Evolutionary conservation across 1,284 basidiomycete genomes (phyloP).

Genomic region (Xerocomus alliaceus): DNA sequence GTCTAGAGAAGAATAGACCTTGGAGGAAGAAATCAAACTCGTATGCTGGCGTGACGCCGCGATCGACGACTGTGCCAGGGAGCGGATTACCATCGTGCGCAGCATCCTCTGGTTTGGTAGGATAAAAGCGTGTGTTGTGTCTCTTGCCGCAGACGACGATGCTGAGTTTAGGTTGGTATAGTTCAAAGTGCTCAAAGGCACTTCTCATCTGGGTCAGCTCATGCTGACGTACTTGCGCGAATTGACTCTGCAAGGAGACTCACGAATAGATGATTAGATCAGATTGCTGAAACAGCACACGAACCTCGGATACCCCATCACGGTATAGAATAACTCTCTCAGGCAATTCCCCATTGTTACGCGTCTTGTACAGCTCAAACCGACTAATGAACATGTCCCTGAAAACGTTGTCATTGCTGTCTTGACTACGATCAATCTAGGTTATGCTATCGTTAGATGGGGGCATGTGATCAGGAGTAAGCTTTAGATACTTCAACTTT

Average conservation of each 20-base stretch:
- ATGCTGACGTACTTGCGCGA: constrained; percentile 58
- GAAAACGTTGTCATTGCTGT: constrained; percentile 46
- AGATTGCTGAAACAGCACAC: constrained; percentile 10
- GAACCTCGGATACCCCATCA: constrained; percentile 79
- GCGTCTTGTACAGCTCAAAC: constrained; percentile 60
- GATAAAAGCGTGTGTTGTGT: constrained; percentile 74
- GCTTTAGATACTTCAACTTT: constrained; percentile 65
- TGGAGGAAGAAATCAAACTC: constrained; percentile 80
- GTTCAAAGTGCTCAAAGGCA: constrained; percentile 62
- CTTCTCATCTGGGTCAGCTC: constrained; percentile 64
- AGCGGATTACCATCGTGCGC: constrained; percentile 71
- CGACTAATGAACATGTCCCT: constrained; percentile 72
- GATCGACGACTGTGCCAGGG: constrained; percentile 79
- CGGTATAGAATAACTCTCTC: constrained; percentile 73
- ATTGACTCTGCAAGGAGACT: constrained; percentile 62
- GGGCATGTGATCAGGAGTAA: neutral
- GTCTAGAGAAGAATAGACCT: constrained; percentile 41
- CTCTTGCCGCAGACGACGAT: constrained; percentile 82
- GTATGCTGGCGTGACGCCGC: constrained; percentile 71
- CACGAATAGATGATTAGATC: neutral
- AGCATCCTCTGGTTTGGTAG: constrained; percentile 59
- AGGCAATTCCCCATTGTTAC: constrained; percentile 58
- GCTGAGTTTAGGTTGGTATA: constrained; percentile 67
- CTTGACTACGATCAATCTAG: constrained; percentile 66
- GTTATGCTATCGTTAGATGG: neutral